Evolutionary conservation across 805 yeast species (phyloP).

Genomic region (Wickerhamiella slavikovae): DNA sequence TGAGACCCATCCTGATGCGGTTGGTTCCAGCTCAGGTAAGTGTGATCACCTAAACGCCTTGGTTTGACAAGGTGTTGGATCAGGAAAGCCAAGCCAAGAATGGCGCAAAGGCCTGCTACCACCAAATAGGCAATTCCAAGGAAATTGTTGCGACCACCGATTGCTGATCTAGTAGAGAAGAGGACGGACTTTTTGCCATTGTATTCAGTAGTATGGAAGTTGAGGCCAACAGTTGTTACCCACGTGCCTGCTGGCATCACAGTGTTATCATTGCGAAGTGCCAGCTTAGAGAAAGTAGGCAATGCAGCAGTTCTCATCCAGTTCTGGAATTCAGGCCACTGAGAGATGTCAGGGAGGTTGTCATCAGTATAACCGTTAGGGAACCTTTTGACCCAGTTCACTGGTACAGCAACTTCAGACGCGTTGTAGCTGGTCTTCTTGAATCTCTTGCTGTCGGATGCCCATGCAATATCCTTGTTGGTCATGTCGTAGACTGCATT

Average conservation of each 20-base stretch:
- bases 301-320: conserved; percentile 98
- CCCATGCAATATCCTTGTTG: conserved; percentile 63
- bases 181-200: conserved; percentile 82
- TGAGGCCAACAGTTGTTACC: conserved; percentile 40
- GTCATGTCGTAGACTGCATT: conserved; percentile 23
- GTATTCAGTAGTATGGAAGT: conserved; percentile 63
- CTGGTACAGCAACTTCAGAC: conserved; percentile 74
- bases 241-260: conserved; percentile 47
- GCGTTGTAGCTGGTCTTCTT: conserved; percentile 51
- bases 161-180: conserved; percentile 56
- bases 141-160: conserved; percentile 77
- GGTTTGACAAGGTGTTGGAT: conserved; percentile 69
- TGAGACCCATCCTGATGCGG: conserved; percentile 4
- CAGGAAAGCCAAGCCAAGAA: conserved; percentile 56
- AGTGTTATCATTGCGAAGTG: conserved; percentile 45
- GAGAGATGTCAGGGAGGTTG: conserved; percentile 55
- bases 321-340: conserved; percentile 73
- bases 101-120: conserved; percentile 56
- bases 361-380: conserved; percentile 80
- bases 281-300: conserved; percentile 72
- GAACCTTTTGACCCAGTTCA: conserved; percentile 60
- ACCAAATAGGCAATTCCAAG: conserved; percentile 71
- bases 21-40: conserved; percentile 32
- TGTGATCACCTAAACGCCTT: conserved; percentile 67
- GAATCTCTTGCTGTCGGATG: conserved; percentile 50